These are phyloP conservation scores for Whalleya microplaca DNA, from an alignment of 2,329 filamentous ascomycete species.

Conservation along the genomic window DNA sequence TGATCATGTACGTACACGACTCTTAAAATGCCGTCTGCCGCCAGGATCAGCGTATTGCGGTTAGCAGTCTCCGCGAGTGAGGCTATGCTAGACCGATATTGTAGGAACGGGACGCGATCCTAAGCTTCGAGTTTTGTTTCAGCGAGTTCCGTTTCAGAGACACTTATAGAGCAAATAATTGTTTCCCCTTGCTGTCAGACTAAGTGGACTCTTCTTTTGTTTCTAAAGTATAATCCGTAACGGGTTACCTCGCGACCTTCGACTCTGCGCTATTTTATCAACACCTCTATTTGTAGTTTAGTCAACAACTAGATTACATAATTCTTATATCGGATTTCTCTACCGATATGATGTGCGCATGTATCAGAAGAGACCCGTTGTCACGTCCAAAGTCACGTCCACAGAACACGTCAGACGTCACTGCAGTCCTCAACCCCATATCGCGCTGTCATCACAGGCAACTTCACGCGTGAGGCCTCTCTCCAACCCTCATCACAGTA, in stretches of 20 bases:
- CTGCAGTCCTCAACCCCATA: slow-evolving; percentile 17
- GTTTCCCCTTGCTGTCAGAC: background rate
- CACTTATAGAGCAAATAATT: background rate
- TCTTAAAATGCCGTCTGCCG: background rate
- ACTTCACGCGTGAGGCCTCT: slow-evolving; percentile 13
- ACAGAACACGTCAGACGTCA: slow-evolving; percentile 1
- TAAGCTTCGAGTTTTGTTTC: background rate
- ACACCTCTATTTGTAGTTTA: background rate
- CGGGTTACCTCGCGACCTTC: background rate
- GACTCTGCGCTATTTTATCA: no score
- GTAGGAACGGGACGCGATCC: background rate
- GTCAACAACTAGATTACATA: background rate
- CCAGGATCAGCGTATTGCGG: background rate
- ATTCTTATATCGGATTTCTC: slow-evolving; percentile 19
- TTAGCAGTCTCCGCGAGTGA: no score
- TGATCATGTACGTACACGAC: background rate
- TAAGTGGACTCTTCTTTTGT: no score
- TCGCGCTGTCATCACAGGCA: background rate
- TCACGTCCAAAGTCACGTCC: background rate
- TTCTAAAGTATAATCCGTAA: no score
- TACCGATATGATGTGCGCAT: slow-evolving; percentile 31
- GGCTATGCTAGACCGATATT: no score
- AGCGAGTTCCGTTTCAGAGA: background rate
- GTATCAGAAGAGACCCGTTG: background rate
- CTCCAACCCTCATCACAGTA: slow-evolving; percentile 9